These are phyloP conservation scores for Babesia caballi DNA, from an alignment of 169 alveolate species.

Conservation along the genomic window DNA sequence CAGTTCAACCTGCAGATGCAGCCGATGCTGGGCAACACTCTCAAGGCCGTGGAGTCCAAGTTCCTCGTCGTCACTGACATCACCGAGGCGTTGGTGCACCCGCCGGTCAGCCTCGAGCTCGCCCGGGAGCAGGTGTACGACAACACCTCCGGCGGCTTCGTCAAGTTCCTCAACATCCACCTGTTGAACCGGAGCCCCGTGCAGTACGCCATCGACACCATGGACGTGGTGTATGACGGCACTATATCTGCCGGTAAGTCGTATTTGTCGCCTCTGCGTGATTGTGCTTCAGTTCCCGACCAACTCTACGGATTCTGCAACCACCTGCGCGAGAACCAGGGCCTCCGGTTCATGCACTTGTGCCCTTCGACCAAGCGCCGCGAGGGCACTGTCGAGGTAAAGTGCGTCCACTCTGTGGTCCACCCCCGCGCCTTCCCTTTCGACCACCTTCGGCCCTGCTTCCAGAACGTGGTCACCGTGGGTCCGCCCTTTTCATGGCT, in stretches of 20 bases:
- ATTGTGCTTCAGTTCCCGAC: constrained; percentile 6
- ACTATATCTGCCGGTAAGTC: not conserved
- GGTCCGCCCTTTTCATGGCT: not conserved
- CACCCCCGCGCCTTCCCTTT: constrained; percentile 26
- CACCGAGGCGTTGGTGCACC: not conserved
- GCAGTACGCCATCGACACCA: constrained; percentile 15
- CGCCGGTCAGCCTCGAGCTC: not conserved
- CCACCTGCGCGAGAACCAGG: constrained; percentile 1
- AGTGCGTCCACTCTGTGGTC: constrained; percentile 12
- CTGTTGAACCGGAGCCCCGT: constrained; percentile 25
- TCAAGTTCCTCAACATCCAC: constrained; percentile 19
- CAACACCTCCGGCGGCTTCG: constrained; percentile 3
- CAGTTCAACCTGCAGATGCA: constrained; percentile 32
- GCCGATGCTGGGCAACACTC: constrained; percentile 23
- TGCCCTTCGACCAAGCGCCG: not conserved
- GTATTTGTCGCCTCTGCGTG: not conserved
- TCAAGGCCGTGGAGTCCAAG: constrained; percentile 19
- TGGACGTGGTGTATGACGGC: constrained; percentile 17
- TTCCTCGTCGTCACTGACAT: constrained; percentile 21
- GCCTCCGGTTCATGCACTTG: constrained; percentile 25
- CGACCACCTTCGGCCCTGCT: constrained; percentile 18
- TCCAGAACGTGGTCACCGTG: constrained; percentile 11
- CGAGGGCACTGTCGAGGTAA: not conserved
- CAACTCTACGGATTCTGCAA: constrained; percentile 31
- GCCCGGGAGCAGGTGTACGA: constrained; percentile 9